Base-by-base conservation (phyloP, 331 rosid genomes). In the Acacia concinna region DNA sequence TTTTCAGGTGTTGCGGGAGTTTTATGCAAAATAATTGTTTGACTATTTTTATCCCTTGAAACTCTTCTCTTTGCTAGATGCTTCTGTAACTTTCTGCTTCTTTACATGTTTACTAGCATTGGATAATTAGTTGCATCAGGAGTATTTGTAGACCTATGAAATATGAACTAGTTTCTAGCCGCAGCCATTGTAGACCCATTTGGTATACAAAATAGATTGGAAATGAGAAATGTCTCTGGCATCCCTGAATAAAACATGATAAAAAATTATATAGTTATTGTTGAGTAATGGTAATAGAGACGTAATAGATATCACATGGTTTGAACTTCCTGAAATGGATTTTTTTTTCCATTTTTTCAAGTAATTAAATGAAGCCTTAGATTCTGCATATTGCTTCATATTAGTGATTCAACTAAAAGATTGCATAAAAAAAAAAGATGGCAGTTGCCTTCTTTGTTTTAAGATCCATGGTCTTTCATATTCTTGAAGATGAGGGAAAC, bases 1-100 rank as follows among this genome's bases (percentile, higher is more conserved):
- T 79, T 77, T 77, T 74, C 87, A 88, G 93, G 97, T 91, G 51
- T 65, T 80, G 68, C 68, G 31, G 20, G 27, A 21, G 56, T 37
- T 13, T 66, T 73, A 15, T 40, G 78, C 37, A 32, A 76, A 14
- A 25, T n/a, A 51, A 20, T 34, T 21, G 62, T 12, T 43, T 57
- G 13, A 52, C 30, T 44, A 30, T 81, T 17, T 38, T 34, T 43
- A 25, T 31, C 79, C 30, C 54, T 25, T 20, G 13, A 13, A 74
- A 67, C 30, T 40, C n/a, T 9, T 80, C n/a, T 72, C 30, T 40
- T 6, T 41, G 20, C 72, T 76, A 44, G 62, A 21, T 63, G 34
- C 72, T 62, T 30, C 64, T 31, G 44, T 5, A 64, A 35, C 4
- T 74, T 47, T 57, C 27, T 37, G 17, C 20, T 49, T 31, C 71